Base-by-base conservation (phyloP, 176 grass and related monocot species). In the Phoenix dactylifera region DNA sequence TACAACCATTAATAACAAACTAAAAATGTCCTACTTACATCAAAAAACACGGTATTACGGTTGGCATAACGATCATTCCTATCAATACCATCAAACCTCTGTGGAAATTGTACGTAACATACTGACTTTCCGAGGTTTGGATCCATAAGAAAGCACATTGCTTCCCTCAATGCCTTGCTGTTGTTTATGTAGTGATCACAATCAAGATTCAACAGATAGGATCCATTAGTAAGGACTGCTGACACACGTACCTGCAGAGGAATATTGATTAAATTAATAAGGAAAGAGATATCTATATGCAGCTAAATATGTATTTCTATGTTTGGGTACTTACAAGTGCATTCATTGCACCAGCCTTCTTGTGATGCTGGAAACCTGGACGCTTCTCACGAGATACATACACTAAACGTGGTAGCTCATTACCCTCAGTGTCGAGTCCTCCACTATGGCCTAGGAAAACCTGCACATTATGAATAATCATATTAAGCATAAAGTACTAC, bases 101-200 rank as follows among this genome's bases (percentile, higher is more conserved):
- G 87, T 58, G 92, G 92, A 58, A 96, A 96, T 35, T 96, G 92
- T 32, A 91, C 92, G 70, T 96, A 96, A 57, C 92, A 96, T 56
- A 96, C 78, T 55, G 23, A 71, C 75, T 77, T 90, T 69, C 92
- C 92, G 55, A 96, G 78, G 69, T 96, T 96, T 74, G 92, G 92
- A 44, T 96, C 86, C 92, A 96, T 96, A 81, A 96, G 92, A 71
- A 96, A 96, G 75, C 92, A 96, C 87, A 96, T 96, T 72, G 91
- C 82, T 67, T 96, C 91, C 28, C 91, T 77, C 51, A 96, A 52
- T 57, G 91, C 91, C 68, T 87, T 96, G 74, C 91, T 96, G 62
- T 96, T 96, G 69, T 96, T 96, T 72, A 96, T 90, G 78, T 96
- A 96, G 68, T 96, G 91, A 87, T 96, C 91, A 88, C 91, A 96